Percentiles rank a stretch among this genome's conserved stretches.
Evolutionary conservation across 2,329 filamentous ascomycete species (phyloP).

Genomic region (Colletotrichum melonis): DNA sequence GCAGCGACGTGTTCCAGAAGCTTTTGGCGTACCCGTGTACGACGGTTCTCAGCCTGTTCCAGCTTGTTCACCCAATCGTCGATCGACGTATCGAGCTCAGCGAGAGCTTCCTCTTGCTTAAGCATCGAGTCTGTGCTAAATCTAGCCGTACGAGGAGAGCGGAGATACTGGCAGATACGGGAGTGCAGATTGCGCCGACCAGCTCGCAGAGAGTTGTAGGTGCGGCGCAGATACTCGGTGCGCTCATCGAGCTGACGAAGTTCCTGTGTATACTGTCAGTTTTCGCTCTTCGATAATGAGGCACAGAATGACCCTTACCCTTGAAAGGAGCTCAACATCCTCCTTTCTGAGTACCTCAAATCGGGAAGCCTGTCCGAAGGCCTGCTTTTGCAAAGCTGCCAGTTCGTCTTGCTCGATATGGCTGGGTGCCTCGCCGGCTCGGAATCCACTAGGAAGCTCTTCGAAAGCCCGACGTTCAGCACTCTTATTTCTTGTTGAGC

Average conservation of each 20-base stretch:
- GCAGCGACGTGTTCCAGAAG: conserved; percentile 85
- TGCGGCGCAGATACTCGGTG: conserved; percentile 81
- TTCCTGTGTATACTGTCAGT: conserved; percentile 61
- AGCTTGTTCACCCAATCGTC: conserved; percentile 85
- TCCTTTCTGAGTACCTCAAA: conserved; percentile 73
- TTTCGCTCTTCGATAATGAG: neutral
- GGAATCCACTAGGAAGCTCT: conserved; percentile 68
- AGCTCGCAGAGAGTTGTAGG: conserved; percentile 79
- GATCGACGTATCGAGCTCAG: conserved; percentile 81
- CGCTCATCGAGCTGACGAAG: conserved; percentile 81
- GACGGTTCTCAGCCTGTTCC: conserved; percentile 83
- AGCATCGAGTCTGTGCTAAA: conserved; percentile 81
- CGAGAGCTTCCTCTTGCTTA: conserved; percentile 83
- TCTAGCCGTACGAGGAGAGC: conserved; percentile 75
- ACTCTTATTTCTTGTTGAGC: conserved; percentile 49
- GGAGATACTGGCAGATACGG: conserved; percentile 81
- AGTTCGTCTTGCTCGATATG: conserved; percentile 62
- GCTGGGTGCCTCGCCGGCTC: conserved; percentile 61
- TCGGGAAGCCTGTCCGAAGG: conserved; percentile 69
- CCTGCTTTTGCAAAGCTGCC: conserved; percentile 66
- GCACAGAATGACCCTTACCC: conserved; percentile 52
- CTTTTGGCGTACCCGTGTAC: conserved; percentile 81
- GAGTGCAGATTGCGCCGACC: conserved; percentile 81
- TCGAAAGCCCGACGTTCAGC: conserved; percentile 70
- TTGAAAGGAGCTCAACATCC: conserved; percentile 74